phyloP scores from a whole-genome alignment of 2,329 filamentous ascomycete genomes.

The Fusarium sp. region DNA sequence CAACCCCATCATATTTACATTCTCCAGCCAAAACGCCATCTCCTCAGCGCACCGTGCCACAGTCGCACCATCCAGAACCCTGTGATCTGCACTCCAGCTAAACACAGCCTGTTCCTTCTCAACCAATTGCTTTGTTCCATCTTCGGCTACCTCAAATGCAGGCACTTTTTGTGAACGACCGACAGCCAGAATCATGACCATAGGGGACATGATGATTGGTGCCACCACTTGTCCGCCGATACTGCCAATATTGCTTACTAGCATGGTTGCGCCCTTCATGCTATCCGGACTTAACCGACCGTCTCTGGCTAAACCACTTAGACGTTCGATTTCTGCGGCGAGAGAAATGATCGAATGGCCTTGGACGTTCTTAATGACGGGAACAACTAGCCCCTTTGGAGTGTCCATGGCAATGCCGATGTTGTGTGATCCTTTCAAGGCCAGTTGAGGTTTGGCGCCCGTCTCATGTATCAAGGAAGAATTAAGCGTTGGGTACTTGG shows the following conservation, averaged over 20 bases:
- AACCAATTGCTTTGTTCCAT: not conserved
- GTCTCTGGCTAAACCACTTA: not conserved
- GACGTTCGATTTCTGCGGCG: not conserved
- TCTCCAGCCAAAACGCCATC: conserved; percentile 11
- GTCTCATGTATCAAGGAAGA: not conserved
- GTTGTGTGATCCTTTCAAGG: conserved; percentile 12
- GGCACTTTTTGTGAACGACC: not conserved
- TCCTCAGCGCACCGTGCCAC: conserved; percentile 16
- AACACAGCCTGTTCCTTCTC: not conserved
- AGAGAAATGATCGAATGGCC: conserved; percentile 9
- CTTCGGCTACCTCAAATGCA: not conserved
- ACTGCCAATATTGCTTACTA: not conserved
- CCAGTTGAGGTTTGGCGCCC: not conserved
- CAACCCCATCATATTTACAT: not conserved
- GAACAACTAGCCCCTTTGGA: conserved; percentile 16
- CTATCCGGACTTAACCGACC: conserved; percentile 2
- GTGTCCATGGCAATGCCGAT: conserved; percentile 23
- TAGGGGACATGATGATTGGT: not conserved
- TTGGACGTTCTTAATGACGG: conserved; percentile 18
- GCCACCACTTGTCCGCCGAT: not conserved
- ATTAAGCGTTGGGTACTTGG: conserved; percentile 3
- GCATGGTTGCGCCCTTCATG: conserved; percentile 5
- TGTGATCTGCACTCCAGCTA: not conserved
- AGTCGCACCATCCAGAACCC: not conserved
- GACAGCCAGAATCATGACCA: not conserved